Evolutionary conservation across 1,139 yeast species (phyloP), one percentile per base, ranked within the genome.

Genomic region (Torulaspora pretoriensis): DNA sequence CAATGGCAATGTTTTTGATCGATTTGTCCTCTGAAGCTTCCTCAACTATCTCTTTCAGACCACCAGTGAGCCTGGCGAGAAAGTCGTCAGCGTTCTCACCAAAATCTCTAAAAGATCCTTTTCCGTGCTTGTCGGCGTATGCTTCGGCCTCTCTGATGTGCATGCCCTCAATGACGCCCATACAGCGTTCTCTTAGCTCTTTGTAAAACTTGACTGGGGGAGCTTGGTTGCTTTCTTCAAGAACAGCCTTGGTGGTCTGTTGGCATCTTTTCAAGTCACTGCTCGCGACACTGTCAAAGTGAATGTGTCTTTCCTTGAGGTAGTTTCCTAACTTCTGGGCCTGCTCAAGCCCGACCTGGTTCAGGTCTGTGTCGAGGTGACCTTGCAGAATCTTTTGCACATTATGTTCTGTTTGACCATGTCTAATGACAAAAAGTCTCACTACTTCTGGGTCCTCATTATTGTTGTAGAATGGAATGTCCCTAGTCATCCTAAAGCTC

Each of bases 121-220:
- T 68, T 2, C 80, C 80, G 43, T 69, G 74, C 14, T 64, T 58
- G 19, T 65, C 69, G 1, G 86, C 86, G 55, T 74, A 69, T 1
- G 60, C 72, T 17, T 76, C 69, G 1, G 96, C 97, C 38, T 83
- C 92, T 19, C 61, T 64, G 22, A 85, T 68, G 37, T 70, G 68
- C 86, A 84, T 78, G 2, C 95, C 95, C 61, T 89, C 88, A 19
- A 81, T 75, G 10, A 69, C 74, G 1, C 96, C 97, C 95, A 89
- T 86, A 46, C 69, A 65, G 38, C 96, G 70, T 60, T 89, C 97
- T 48, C 97, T 73, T 36, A 86, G 68, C 24, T 72, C 72, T 5
- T 52, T 30, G 7, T 60, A 59, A 23, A 47, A 56, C 14, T 51
- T 47, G n/a, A 64, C 57, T 3, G 57, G 53, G 8, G 50, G 47